Evolutionary conservation across 805 yeast genomes (phyloP), one percentile per base, ranked within the genome.

Genomic region (Limtongia smithiae): DNA sequence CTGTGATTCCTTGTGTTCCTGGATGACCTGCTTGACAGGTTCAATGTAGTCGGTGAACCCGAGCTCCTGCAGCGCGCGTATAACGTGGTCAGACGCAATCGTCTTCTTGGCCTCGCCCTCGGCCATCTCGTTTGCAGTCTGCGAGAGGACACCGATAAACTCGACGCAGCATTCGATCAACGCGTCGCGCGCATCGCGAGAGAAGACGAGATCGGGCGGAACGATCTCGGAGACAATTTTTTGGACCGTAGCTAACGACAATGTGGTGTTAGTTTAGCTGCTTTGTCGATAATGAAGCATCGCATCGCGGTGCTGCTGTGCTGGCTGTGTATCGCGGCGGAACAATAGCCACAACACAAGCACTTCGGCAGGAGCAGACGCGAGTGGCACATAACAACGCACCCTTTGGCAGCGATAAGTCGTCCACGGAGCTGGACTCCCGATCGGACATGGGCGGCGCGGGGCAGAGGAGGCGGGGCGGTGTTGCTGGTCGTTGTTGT

Each of bases 21-120:
- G 78, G 55, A 91, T 73, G 20, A 86, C 86, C 55, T 83, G 82
- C 61, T 85, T 83, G 38, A 93, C 78, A 24, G 87, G 83, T 31
- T 84, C 90, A 44, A 93, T 74, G 66, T 91, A 93, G 51, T 86
- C 89, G 25, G 76, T 76, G 67, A 88, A 93, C 24, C 95, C 98
- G 47, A 93, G 73, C 61, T 85, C 95, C 54, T 79, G 82, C 38
- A 93, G 71, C 0, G 97, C 97, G 62, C 83, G 85, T 55, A 91
- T 77, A 33, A 93, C 97, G 65, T 93, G 98, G 65, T 93, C 98
- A 1, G 95, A 84, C 0, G 96, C 95, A 37, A 93, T 93, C 2
- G 98, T 93, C 68, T 93, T 93, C 68, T 93, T 93, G 46, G 94
- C 81, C 65, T 93, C 98, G 61, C 84, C 85, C 61, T 93, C 97